Percentiles rank a stretch among this genome's conserved stretches.
Conservation (phyloP, 768 basidiomycete genomes). For the Gautieria morchelliformis region DNA sequence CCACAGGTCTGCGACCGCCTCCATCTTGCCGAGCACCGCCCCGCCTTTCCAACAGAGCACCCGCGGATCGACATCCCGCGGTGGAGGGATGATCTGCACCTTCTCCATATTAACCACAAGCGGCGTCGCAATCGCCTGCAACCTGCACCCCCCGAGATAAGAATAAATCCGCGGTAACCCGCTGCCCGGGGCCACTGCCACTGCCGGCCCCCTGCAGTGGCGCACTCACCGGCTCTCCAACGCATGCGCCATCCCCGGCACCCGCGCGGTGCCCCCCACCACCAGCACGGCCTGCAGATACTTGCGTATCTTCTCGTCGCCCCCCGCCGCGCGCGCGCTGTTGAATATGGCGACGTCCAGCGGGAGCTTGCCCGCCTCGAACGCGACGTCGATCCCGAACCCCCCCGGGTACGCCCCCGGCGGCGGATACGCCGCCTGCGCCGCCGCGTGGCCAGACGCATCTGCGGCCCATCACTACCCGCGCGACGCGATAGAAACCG, state of each 20-base stretch:
- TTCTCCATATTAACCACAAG: constrained; percentile 78
- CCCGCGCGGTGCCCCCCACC: constrained; percentile 73
- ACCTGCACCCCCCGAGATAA: constrained; percentile 25
- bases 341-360: constrained; percentile 91
- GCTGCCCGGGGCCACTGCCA: no score
- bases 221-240: constrained; percentile 69
- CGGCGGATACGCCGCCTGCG: constrained; percentile 10
- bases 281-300: constrained; percentile 83
- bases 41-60: constrained; percentile 95
- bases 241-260: constrained; percentile 78
- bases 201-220: neutral
- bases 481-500: neutral
- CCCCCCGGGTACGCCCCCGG: constrained; percentile 7
- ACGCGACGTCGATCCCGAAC: constrained; percentile 59
- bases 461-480: neutral
- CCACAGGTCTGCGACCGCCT: constrained; percentile 85
- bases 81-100: constrained; percentile 88
- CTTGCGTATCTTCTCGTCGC: constrained; percentile 84
- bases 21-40: constrained; percentile 85
- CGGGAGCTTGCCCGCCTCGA: constrained; percentile 83
- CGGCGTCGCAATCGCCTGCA: constrained; percentile 79
- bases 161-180: neutral
- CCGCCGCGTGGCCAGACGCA: neutral
- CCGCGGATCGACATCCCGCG: constrained; percentile 84
- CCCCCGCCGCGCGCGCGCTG: constrained; percentile 77